phyloP scores from a whole-genome alignment of 148 eudicot species.

The Rhododendron molle region DNA sequence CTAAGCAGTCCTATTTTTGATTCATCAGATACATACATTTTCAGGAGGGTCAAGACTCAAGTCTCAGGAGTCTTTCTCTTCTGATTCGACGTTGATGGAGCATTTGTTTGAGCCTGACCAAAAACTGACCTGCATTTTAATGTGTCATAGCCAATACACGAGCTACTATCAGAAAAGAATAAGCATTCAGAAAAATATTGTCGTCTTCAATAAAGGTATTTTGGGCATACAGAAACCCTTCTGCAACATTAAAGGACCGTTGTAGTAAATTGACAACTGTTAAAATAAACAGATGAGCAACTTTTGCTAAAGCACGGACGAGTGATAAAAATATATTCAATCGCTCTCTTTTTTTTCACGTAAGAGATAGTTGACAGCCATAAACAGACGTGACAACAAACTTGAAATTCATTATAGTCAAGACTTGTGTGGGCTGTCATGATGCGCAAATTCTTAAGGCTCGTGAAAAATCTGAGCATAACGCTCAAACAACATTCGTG shows the following conservation, averaged over 20 bases:
- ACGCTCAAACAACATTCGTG: too few relatives aligned
- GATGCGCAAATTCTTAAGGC: neutral
- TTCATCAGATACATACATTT: neutral
- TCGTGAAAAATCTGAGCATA: neutral
- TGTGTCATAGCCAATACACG: neutral
- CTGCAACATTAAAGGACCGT: neutral
- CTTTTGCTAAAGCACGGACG: neutral
- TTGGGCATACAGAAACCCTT: neutral
- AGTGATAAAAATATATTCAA: neutral
- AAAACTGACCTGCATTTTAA: conserved; percentile 49
- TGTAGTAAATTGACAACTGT: neutral
- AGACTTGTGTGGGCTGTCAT: neutral
- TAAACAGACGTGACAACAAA: too few relatives aligned
- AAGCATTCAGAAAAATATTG: too few relatives aligned
- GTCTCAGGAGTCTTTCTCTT: conserved; percentile 44
- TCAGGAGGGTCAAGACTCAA: conserved; percentile 10
- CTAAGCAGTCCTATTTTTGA: neutral
- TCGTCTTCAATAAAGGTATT: too few relatives aligned
- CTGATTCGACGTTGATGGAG: conserved; percentile 42
- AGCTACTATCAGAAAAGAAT: too few relatives aligned
- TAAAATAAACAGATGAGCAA: neutral
- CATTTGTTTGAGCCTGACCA: conserved; percentile 59
- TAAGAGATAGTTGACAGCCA: neutral
- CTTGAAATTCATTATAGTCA: neutral
- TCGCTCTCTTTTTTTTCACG: neutral